Conservation (phyloP, 2,329 filamentous ascomycete species). For the Orbilia ellipsospora region DNA sequence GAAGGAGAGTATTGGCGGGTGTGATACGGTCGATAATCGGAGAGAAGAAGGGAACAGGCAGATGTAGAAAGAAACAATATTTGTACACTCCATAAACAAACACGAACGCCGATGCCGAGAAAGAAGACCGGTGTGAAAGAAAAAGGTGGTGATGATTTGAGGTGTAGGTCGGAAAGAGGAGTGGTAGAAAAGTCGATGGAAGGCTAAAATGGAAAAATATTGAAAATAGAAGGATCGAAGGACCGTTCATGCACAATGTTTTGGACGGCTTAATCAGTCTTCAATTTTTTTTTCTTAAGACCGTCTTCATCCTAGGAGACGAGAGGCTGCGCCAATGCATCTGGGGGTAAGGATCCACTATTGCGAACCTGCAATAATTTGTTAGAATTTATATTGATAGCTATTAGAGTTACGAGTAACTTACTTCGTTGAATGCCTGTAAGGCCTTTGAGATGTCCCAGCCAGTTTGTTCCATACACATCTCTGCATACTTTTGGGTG, state of each 20-base stretch:
- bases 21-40: not conserved
- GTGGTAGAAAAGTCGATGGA: not conserved
- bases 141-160: not conserved
- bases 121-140: not conserved
- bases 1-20: too few species aligned
- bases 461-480: slow-evolving; percentile 81
- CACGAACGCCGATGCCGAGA: slow-evolving; percentile 11
- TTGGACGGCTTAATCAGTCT: not conserved
- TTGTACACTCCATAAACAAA: slow-evolving; percentile 18
- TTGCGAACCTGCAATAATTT: slow-evolving; percentile 22
- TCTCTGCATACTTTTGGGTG: slow-evolving; percentile 79
- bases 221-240: not conserved
- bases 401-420: not conserved
- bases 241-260: too few species aligned
- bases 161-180: not conserved
- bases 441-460: slow-evolving; percentile 85
- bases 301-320: slow-evolving; percentile 25
- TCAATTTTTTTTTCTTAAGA: not conserved
- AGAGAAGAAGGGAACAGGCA: not conserved
- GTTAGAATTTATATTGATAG: not conserved
- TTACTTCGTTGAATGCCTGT: slow-evolving; percentile 69
- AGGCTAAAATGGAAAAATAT: not conserved
- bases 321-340: slow-evolving; percentile 32
- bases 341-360: slow-evolving; percentile 32
- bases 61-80: slow-evolving; percentile 8